Evolutionary conservation across 2,329 filamentous ascomycete species (phyloP).

Genomic region (Fusarium paranaense): DNA sequence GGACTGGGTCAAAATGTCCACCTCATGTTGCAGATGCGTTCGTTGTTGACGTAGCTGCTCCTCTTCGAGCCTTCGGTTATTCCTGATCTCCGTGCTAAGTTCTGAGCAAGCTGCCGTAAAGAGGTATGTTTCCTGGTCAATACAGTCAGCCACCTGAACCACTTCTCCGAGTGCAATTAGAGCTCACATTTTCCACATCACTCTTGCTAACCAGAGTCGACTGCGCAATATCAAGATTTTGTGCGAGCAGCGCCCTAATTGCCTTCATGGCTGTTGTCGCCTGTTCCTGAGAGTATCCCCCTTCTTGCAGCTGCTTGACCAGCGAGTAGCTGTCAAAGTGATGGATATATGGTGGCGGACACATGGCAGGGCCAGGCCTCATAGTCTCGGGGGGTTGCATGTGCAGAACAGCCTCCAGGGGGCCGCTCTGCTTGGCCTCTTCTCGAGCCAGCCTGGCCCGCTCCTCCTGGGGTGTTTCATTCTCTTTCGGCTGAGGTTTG

Average conservation of each 20-base stretch:
- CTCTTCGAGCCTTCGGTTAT: conserved; percentile 79
- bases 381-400: conserved; percentile 57
- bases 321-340: conserved; percentile 96
- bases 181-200: conserved; percentile 83
- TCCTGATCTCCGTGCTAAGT: conserved; percentile 86
- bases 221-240: conserved; percentile 85
- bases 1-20: conserved; percentile 90
- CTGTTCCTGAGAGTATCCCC: conserved; percentile 79
- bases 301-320: conserved; percentile 81
- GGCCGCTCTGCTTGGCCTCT: conserved; percentile 57
- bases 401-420: conserved; percentile 63
- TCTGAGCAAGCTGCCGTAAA: conserved; percentile 96
- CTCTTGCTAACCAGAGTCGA: conserved; percentile 87
- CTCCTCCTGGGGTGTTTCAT: conserved; percentile 27
- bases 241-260: conserved; percentile 79
- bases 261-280: conserved; percentile 93
- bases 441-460: conserved; percentile 47
- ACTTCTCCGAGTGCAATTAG: background rate
- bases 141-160: conserved; percentile 24
- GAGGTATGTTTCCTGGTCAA: conserved; percentile 79
- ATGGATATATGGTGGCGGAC: conserved; percentile 85
- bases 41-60: conserved; percentile 87
- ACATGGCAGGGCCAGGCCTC: conserved; percentile 72
- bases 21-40: conserved; percentile 89
- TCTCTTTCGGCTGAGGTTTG: conserved; percentile 9